A percentile compares a stretch with the other conserved stretches of the same genome.
Conservation (phyloP, 176 grass and related monocot genomes). For the Aegilops bicornis region DNA sequence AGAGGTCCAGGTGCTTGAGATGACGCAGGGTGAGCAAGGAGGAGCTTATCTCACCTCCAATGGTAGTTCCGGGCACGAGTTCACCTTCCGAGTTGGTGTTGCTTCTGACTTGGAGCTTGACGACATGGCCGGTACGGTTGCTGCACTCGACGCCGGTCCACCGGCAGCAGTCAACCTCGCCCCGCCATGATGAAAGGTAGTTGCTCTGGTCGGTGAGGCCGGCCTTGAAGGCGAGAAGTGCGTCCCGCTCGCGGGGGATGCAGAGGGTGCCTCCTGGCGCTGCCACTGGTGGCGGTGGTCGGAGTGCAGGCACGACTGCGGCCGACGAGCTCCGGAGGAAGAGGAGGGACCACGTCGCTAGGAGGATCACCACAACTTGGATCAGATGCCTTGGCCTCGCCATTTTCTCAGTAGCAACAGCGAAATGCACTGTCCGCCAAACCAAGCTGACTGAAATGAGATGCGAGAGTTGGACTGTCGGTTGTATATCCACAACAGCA, state of each 20-base stretch:
- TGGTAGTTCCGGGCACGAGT: no score
- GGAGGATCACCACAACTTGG: neutral
- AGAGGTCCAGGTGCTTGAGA: slow-evolving; percentile 26
- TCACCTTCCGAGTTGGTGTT: no score
- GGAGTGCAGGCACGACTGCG: neutral
- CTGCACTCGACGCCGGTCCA: neutral
- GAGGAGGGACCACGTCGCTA: neutral
- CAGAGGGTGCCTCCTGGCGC: neutral
- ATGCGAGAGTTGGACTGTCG: no score
- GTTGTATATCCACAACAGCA: neutral
- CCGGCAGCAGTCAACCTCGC: neutral
- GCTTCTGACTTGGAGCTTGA: neutral
- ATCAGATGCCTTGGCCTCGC: neutral
- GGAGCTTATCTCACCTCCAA: neutral
- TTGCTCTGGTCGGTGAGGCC: neutral
- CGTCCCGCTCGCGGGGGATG: neutral
- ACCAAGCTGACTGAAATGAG: no score
- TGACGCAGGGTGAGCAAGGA: slow-evolving; percentile 19
- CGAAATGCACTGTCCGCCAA: no score
- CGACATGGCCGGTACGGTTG: neutral
- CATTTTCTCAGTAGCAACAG: neutral
- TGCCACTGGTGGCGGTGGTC: neutral
- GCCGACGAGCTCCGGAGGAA: neutral
- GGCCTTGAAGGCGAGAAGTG: neutral
- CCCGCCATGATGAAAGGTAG: neutral